Conservation (phyloP, 228 moss, liverwort and hornwort species). For the Sphagnum fallax region DNA sequence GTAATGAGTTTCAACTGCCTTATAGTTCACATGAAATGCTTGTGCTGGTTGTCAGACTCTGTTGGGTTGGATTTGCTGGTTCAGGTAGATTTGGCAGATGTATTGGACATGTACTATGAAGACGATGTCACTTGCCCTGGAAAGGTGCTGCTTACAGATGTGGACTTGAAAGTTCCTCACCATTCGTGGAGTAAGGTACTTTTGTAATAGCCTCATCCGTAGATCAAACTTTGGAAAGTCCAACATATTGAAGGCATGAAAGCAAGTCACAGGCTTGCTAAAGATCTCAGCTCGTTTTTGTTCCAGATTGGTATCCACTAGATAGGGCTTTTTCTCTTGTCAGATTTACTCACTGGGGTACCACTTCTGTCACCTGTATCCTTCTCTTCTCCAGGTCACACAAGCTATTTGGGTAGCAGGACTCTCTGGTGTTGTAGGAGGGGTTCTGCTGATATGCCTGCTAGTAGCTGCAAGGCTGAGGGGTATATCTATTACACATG, state of each 20-base stretch:
- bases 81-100: constrained; percentile 72
- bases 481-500: constrained; percentile 9
- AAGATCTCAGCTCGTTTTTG: too few relatives aligned
- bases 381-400: constrained; percentile 14
- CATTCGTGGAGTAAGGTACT: constrained; percentile 56
- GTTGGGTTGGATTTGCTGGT: neutral
- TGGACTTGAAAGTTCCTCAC: constrained; percentile 37
- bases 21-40: too few relatives aligned
- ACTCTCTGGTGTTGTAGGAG: constrained; percentile 45
- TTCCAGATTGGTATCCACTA: too few relatives aligned
- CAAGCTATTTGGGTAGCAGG: constrained; percentile 31
- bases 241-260: too few relatives aligned
- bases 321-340: too few relatives aligned
- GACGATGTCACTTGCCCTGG: constrained; percentile 59
- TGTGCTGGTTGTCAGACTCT: too few relatives aligned
- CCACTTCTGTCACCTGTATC: neutral
- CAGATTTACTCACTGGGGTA: too few relatives aligned
- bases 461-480: constrained; percentile 41
- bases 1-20: too few relatives aligned
- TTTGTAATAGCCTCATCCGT: neutral
- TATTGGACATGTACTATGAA: constrained; percentile 75
- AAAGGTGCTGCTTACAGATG: constrained; percentile 33
- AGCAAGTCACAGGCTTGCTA: too few relatives aligned
- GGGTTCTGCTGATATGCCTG: constrained; percentile 49
- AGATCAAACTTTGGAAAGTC: too few relatives aligned